These are phyloP conservation scores for Leccinum broughii DNA, from an alignment of 768 basidiomycete genomes.

Conservation along the genomic window DNA sequence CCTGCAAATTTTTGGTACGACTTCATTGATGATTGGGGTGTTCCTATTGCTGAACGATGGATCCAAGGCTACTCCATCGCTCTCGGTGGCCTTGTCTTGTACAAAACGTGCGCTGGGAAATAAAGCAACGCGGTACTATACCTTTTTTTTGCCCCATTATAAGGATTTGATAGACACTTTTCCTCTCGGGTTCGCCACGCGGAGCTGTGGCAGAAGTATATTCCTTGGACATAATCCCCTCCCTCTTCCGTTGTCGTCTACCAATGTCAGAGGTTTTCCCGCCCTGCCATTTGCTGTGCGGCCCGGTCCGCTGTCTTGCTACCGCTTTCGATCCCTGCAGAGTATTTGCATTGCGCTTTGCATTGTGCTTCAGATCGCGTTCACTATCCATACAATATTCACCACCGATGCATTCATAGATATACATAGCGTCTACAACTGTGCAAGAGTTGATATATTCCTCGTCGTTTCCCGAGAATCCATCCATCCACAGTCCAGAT, in stretches of 20 bases:
- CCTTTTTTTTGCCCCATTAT: background rate
- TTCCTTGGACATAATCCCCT: background rate
- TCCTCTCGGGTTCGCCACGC: background rate
- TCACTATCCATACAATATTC: slow-evolving; percentile 5
- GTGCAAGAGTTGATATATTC: background rate
- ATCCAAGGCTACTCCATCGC: slow-evolving; percentile 82
- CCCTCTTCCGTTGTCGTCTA: background rate
- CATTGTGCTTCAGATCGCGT: background rate
- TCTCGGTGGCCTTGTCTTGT: slow-evolving; percentile 78
- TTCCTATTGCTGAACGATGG: background rate
- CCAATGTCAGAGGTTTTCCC: background rate
- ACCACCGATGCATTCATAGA: slow-evolving; percentile 12
- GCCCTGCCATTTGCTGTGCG: background rate
- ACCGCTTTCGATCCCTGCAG: background rate
- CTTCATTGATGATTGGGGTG: background rate
- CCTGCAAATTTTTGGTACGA: slow-evolving; percentile 77
- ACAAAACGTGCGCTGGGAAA: slow-evolving; percentile 74
- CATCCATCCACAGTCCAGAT: background rate
- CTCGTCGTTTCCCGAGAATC: background rate
- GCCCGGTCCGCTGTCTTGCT: background rate
- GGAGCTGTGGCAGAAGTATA: background rate
- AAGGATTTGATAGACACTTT: background rate
- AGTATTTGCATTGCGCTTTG: background rate
- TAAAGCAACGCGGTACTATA: slow-evolving; percentile 23
- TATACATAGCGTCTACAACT: background rate